Evolutionary conservation across 2,329 filamentous ascomycete genomes (phyloP).

Genomic region (Epichloe hybrida): DNA sequence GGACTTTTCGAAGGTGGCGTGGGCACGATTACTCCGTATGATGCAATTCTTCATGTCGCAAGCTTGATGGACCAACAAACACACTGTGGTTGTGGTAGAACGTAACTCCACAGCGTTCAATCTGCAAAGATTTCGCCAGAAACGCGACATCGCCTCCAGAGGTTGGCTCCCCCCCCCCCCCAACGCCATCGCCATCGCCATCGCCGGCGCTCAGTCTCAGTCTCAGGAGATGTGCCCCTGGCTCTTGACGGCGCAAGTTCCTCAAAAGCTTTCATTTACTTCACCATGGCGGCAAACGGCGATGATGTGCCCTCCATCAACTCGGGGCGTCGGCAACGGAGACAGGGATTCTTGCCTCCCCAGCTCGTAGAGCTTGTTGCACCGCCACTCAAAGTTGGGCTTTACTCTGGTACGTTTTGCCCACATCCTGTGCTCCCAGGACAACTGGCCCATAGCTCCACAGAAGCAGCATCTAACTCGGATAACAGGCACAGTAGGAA

Average conservation of each 20-base stretch:
- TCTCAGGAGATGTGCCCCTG: background rate
- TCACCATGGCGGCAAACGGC: constrained; percentile 8
- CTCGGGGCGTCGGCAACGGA: constrained; percentile 12
- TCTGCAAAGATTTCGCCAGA: background rate
- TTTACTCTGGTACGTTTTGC: constrained; percentile 35
- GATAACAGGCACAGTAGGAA: constrained; percentile 41
- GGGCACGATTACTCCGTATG: background rate
- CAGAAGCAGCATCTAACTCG: background rate
- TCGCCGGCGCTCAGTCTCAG: background rate
- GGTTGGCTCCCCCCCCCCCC: background rate
- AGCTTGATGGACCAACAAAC: background rate
- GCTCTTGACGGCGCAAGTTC: background rate
- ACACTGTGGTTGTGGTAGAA: background rate
- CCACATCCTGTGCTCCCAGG: background rate
- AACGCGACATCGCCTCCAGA: background rate
- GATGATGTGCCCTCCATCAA: constrained; percentile 9
- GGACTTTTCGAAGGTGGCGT: background rate
- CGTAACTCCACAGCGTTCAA: background rate
- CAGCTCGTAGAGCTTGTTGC: constrained; percentile 31
- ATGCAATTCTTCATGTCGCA: background rate
- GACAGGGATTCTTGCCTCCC: constrained; percentile 26
- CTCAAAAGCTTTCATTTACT: background rate
- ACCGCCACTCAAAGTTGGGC: constrained; percentile 45
- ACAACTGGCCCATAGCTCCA: background rate
- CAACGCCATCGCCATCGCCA: background rate